Conservation (phyloP, 2,329 filamentous ascomycete species). For the Blastomyces parvus region DNA sequence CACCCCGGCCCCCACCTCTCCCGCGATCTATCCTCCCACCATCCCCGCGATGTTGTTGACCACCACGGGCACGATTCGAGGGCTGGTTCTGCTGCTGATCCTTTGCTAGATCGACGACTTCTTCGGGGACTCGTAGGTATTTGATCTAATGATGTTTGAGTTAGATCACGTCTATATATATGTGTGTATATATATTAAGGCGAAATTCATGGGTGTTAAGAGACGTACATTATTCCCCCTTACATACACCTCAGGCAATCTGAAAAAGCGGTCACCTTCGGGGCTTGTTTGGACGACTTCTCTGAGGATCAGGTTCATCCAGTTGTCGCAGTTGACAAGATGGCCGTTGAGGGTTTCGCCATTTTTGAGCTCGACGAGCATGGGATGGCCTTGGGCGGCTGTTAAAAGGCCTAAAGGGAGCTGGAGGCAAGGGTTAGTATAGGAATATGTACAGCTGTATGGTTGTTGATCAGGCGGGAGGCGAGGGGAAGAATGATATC, state of each 20-base stretch:
- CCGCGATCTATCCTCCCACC: constrained; percentile 33
- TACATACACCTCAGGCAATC: constrained; percentile 88
- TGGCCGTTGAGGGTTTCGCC: constrained; percentile 96
- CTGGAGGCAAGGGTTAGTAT: constrained; percentile 28
- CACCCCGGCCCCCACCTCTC: constrained; percentile 35
- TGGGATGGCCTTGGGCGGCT: constrained; percentile 92
- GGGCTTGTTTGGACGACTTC: constrained; percentile 95
- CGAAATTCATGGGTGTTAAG: neutral
- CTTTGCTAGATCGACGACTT: constrained; percentile 89
- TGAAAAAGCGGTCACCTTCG: constrained; percentile 87
- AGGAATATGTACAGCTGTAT: neutral
- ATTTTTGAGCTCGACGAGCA: constrained; percentile 95
- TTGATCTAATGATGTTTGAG: constrained; percentile 61
- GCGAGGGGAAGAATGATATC: neutral
- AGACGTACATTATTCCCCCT: constrained; percentile 85
- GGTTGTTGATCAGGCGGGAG: neutral
- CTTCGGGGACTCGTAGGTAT: constrained; percentile 90
- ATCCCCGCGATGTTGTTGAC: constrained; percentile 25
- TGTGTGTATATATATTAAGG: neutral
- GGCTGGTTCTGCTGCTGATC: constrained; percentile 73
- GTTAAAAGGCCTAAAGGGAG: constrained; percentile 72
- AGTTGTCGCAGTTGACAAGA: constrained; percentile 93
- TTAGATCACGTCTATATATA: neutral
- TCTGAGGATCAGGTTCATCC: constrained; percentile 98
- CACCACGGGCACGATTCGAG: constrained; percentile 33